phyloP scores from a whole-genome alignment of 768 basidiomycete species.

The Russula vinacea region DNA sequence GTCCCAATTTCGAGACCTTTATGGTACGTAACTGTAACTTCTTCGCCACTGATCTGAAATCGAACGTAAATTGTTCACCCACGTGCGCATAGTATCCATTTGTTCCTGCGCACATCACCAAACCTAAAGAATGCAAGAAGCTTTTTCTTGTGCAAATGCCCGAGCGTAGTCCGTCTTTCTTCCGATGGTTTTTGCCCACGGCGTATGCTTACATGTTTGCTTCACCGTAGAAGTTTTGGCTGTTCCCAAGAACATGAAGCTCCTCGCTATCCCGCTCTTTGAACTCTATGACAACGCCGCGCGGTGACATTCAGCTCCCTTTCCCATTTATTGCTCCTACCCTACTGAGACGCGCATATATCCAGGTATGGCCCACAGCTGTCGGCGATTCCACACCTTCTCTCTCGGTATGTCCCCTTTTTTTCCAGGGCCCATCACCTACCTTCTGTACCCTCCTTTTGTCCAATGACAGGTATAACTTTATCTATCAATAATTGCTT shows the following conservation, averaged over 20 bases:
- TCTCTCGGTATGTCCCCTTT: conserved; percentile 61
- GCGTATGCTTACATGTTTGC: neutral
- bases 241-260: conserved; percentile 98
- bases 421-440: conserved; percentile 3
- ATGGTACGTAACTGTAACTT: conserved; percentile 60
- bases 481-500: conserved; percentile 29
- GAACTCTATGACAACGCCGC: conserved; percentile 98
- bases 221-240: conserved; percentile 75
- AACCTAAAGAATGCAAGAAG: conserved; percentile 98
- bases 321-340: neutral
- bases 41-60: neutral
- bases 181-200: neutral
- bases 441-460: conserved; percentile 4
- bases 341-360: neutral
- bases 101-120: conserved; percentile 91
- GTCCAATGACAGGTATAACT: conserved; percentile 38
- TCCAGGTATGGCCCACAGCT: conserved; percentile 86
- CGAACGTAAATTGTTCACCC: neutral
- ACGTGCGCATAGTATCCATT: conserved; percentile 71
- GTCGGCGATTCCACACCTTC: conserved; percentile 87
- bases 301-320: conserved; percentile 44
- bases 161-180: conserved; percentile 67
- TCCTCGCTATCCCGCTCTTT: conserved; percentile 92
- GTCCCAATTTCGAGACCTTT: conserved; percentile 98
- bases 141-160: conserved; percentile 95